These are phyloP conservation scores for Agrocybe pediades DNA, from an alignment of 768 basidiomycete genomes.

Conservation along the genomic window DNA sequence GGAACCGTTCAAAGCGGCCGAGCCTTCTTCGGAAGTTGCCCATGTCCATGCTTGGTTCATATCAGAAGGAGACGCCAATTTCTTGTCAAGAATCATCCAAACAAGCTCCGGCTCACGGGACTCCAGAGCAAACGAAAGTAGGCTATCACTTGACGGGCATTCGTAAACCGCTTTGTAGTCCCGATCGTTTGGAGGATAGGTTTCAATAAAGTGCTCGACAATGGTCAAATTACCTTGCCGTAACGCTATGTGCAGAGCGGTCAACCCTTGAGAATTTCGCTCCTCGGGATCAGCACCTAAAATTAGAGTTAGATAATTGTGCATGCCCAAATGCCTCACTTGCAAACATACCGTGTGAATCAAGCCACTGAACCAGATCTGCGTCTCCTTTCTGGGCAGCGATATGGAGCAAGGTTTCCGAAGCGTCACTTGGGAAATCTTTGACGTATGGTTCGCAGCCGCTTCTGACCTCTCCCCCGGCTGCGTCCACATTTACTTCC, in stretches of 20 bases:
- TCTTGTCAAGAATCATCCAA: conserved; percentile 62
- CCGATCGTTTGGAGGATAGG: conserved; percentile 53
- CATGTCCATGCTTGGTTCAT: conserved; percentile 53
- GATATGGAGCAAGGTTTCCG: conserved; percentile 74
- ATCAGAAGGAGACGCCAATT: conserved; percentile 50
- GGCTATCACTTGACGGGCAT: conserved; percentile 38
- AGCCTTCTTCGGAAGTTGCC: conserved; percentile 37
- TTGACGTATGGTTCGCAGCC: conserved; percentile 56
- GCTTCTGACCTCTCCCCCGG: conserved; percentile 66
- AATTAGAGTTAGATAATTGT: conserved; percentile 15
- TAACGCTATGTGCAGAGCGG: conserved; percentile 70
- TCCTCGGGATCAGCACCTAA: conserved; percentile 77
- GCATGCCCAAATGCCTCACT: conserved; percentile 23
- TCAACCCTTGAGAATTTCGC: conserved; percentile 55
- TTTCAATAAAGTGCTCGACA: conserved; percentile 61
- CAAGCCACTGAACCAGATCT: conserved; percentile 67
- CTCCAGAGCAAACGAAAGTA: conserved; percentile 58
- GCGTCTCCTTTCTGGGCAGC: conserved; percentile 55
- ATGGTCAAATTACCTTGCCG: conserved; percentile 52
- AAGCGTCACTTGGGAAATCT: conserved; percentile 48
- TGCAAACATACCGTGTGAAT: conserved; percentile 61
- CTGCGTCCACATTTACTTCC: conserved; percentile 71
- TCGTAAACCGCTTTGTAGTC: conserved; percentile 55
- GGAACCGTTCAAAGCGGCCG: conserved; percentile 22
- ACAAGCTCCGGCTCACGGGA: conserved; percentile 66